Evolutionary conservation across 768 basidiomycete genomes (phyloP).

Genomic region (Leccinum arenicola): DNA sequence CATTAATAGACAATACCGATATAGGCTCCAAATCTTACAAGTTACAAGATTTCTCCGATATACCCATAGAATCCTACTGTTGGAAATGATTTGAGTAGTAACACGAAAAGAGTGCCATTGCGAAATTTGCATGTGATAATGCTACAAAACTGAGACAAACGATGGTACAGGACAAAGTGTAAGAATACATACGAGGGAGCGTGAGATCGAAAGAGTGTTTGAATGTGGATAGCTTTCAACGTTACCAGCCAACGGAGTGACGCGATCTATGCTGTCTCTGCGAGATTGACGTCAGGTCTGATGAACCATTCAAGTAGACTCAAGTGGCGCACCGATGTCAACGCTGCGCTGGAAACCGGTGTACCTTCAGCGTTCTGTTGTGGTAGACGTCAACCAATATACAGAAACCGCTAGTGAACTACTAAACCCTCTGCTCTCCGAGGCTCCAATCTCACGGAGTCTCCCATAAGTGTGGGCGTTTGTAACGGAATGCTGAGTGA

Average conservation of each 20-base stretch:
- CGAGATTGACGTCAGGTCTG: background rate
- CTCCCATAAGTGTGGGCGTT: background rate
- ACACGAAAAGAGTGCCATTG: too few species aligned
- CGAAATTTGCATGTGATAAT: too few species aligned
- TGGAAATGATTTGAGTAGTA: too few species aligned
- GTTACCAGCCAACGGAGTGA: constrained; percentile 12
- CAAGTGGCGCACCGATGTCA: background rate
- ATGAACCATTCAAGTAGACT: background rate
- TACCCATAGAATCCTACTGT: too few species aligned
- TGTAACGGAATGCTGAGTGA: constrained; percentile 10
- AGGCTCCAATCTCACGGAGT: background rate
- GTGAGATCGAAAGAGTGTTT: background rate
- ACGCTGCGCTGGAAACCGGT: background rate
- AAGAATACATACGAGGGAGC: background rate
- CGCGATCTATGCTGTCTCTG: constrained; percentile 2
- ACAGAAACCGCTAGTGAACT: background rate
- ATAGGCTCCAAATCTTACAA: too few species aligned
- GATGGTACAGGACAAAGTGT: background rate
- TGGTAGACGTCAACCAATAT: background rate
- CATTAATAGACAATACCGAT: too few species aligned
- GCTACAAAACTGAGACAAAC: too few species aligned
- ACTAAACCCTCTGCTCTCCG: constrained; percentile 3
- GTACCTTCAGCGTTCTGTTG: background rate
- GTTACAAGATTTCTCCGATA: too few species aligned
- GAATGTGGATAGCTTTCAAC: background rate